phyloP scores from a whole-genome alignment of 164 flowering plant genomes.

The Stephania japonica region DNA sequence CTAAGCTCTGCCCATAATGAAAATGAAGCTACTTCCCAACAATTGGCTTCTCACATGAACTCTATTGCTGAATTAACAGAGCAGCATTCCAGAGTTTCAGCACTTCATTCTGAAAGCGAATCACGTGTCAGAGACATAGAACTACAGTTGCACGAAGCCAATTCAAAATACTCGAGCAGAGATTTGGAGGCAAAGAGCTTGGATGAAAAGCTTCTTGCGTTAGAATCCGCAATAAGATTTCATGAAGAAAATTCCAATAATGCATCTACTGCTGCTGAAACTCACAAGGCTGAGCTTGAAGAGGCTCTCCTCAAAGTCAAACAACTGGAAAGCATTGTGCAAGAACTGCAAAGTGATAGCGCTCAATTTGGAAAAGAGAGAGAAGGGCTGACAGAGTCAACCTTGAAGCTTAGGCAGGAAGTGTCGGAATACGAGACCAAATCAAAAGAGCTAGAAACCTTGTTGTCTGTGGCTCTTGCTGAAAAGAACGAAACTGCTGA shows the following conservation, averaged over 20 bases:
- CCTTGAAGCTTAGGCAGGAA: constrained; percentile 58
- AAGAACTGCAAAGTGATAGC: constrained; percentile 43
- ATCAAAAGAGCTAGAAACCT: constrained; percentile 40
- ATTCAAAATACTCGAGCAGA: constrained; percentile 28
- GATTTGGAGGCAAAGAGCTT: constrained; percentile 56
- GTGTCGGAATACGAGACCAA: constrained; percentile 49
- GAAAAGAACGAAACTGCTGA: constrained; percentile 52
- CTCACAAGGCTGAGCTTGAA: constrained; percentile 55
- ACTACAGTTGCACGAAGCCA: constrained; percentile 39
- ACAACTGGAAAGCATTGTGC: constrained; percentile 40
- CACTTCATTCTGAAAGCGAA: constrained; percentile 41
- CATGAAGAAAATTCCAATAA: constrained; percentile 43
- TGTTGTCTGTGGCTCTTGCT: constrained; percentile 28
- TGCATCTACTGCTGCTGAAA: constrained; percentile 36
- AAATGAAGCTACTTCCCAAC: constrained; percentile 45
- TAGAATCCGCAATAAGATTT: constrained; percentile 35
- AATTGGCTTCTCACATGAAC: constrained; percentile 47
- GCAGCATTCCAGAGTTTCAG: constrained; percentile 47
- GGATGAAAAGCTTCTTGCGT: constrained; percentile 38
- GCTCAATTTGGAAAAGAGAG: constrained; percentile 42
- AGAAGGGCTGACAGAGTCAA: constrained; percentile 56
- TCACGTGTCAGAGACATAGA: constrained; percentile 40
- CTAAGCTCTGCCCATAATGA: constrained; percentile 43
- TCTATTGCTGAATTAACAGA: constrained; percentile 53
- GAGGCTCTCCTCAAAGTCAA: constrained; percentile 41